Evolutionary conservation across 129 eudicot genomes (phyloP).

Genomic region (Helianthus annuus): HanXRQr2.0-SUNRISE NC_035442.2:149766589-149767088

Average conservation of each 20-base stretch:
- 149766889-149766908: constrained; percentile 58
- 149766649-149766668: constrained; percentile 83
- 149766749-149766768: constrained; percentile 66
- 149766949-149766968: constrained; percentile 81
- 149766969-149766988: constrained; percentile 59
- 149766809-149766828: neutral
- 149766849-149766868: constrained; percentile 82
- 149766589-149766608: constrained; percentile 73
- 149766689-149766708: constrained; percentile 73
- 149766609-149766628: constrained; percentile 58
- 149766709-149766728: constrained; percentile 73
- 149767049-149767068: neutral
- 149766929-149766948: constrained; percentile 47
- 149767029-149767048: neutral
- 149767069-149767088: constrained; percentile 85
- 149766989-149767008: neutral
- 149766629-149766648: constrained; percentile 68
- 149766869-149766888: constrained; percentile 73
- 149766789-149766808: neutral
- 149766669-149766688: constrained; percentile 88
- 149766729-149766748: constrained; percentile 78
- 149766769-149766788: neutral
- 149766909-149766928: constrained; percentile 41
- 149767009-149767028: neutral
- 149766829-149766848: neutral